Evolutionary conservation across 2,329 filamentous ascomycete species (phyloP).

Genomic region (Daldinia sp.): DNA sequence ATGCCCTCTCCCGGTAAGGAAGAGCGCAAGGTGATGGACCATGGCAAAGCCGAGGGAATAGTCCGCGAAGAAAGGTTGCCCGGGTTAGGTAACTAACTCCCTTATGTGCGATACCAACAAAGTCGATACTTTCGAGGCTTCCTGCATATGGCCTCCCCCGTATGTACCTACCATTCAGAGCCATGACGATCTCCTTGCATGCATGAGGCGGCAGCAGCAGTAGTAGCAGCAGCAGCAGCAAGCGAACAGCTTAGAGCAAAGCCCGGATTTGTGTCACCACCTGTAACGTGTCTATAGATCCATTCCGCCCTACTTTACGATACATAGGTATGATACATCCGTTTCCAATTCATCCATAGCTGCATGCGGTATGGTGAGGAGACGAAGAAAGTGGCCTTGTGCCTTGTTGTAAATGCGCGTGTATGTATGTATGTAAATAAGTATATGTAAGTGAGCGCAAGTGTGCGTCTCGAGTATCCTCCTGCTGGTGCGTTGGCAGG

Average conservation of each 20-base stretch:
- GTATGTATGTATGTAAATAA: neutral
- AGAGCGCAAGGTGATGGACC: too few species aligned
- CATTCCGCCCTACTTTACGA: neutral
- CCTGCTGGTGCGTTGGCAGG: conserved; percentile 18
- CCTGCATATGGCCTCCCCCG: conserved; percentile 3
- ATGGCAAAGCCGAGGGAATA: conserved; percentile 21
- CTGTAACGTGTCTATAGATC: conserved; percentile 23
- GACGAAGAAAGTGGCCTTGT: conserved; percentile 25
- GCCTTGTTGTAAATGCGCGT: neutral
- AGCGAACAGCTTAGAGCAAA: conserved; percentile 14
- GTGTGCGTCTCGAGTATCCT: neutral
- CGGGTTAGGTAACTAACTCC: neutral
- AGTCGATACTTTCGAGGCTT: neutral
- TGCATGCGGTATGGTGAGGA: neutral
- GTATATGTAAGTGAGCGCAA: neutral
- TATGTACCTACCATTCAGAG: conserved; percentile 10
- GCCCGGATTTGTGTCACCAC: conserved; percentile 26
- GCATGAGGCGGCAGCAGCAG: too few species aligned
- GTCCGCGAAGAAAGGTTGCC: conserved; percentile 18
- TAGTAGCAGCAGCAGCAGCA: too few species aligned
- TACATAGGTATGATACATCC: too few species aligned
- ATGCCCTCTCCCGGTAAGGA: neutral
- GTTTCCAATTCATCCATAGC: too few species aligned
- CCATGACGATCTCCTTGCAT: conserved; percentile 10
- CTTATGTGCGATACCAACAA: conserved; percentile 5